A percentile compares a stretch with the other conserved stretches of the same genome.
Conservation (phyloP, 148 eudicot species). For the Rhododendron mucronatum region DNA sequence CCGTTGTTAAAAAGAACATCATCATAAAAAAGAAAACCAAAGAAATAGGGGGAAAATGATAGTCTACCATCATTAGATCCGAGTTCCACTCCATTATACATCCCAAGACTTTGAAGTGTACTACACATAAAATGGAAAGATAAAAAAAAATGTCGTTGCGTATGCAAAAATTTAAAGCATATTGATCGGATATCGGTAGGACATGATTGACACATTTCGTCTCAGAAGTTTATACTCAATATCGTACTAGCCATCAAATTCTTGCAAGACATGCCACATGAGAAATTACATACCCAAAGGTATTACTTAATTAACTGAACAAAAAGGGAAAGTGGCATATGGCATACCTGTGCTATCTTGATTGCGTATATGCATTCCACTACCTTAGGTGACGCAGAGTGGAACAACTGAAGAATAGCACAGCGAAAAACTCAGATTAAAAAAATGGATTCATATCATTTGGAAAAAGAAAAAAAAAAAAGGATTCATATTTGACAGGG, state of each 20-base stretch:
- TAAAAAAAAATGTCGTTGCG: background rate
- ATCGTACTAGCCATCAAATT: background rate
- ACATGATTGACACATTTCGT: background rate
- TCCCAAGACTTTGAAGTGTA: background rate
- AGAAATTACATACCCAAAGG: background rate
- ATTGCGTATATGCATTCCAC: conserved; percentile 57
- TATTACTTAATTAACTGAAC: background rate
- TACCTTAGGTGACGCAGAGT: conserved; percentile 48
- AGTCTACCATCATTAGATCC: background rate
- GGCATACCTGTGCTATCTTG: conserved; percentile 79
- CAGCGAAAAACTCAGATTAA: conserved; percentile 10
- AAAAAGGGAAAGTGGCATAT: conserved; percentile 11
- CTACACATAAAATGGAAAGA: background rate
- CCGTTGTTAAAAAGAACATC: background rate
- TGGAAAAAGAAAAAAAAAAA: background rate
- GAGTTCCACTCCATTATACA: background rate
- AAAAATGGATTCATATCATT: background rate
- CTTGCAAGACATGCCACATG: background rate
- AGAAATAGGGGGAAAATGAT: background rate
- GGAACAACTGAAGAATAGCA: conserved; percentile 51
- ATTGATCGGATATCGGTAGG: background rate
- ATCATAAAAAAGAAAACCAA: background rate
- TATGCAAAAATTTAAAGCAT: background rate
- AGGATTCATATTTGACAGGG: background rate
- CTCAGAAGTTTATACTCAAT: background rate